These are phyloP conservation scores for Hysterangium stoloniferum DNA, from an alignment of 768 basidiomycete species.

Conservation along the genomic window DNA sequence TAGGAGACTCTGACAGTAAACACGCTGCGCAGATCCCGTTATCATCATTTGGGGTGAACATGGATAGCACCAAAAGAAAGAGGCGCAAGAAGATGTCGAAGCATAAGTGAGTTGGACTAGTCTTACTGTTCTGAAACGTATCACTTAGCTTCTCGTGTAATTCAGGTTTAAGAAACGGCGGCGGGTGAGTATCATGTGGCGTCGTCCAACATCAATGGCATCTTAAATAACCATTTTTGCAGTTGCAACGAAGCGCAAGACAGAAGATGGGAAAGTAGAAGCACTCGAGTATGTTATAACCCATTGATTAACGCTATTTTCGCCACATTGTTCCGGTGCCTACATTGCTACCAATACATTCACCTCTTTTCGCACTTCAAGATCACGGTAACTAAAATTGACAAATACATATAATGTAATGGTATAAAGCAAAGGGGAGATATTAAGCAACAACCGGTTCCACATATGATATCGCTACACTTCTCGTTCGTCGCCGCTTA, in stretches of 20 bases:
- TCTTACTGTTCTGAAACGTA: conserved; percentile 1
- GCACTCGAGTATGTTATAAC: no score
- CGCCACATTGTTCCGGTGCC: no score
- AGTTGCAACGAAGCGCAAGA: conserved; percentile 22
- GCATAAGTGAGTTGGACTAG: conserved; percentile 64
- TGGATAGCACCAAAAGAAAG: conserved; percentile 83
- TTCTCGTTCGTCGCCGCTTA: conserved; percentile 31
- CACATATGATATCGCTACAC: background rate
- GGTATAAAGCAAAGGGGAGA: background rate
- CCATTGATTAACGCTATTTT: no score
- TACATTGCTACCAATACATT: no score
- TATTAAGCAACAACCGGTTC: conserved; percentile 3
- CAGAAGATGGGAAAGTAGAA: conserved; percentile 19
- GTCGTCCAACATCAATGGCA: no score
- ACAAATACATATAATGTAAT: background rate
- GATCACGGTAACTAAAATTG: background rate
- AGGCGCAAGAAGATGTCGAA: conserved; percentile 93
- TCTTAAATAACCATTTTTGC: conserved; percentile 6
- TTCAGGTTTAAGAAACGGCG: conserved; percentile 81
- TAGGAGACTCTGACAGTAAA: conserved; percentile 51
- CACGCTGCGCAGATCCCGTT: conserved; percentile 45
- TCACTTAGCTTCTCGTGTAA: conserved; percentile 9
- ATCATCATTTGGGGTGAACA: conserved; percentile 30
- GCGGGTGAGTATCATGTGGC: conserved; percentile 57
- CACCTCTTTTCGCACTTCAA: background rate